These are phyloP conservation scores for Cordia subcordata DNA, from an alignment of 257 asterid genomes.

Conservation along the genomic window DNA sequence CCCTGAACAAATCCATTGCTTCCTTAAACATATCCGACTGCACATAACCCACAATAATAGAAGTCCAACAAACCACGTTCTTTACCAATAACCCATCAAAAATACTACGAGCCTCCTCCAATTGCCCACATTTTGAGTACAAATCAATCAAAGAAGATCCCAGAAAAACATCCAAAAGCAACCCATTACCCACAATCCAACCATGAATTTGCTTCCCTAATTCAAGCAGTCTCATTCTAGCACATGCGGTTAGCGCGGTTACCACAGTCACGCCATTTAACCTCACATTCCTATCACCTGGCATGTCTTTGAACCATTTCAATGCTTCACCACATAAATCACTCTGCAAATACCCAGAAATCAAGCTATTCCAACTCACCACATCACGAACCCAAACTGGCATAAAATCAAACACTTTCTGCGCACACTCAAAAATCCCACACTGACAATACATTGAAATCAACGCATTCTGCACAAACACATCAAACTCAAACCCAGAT, in stretches of 20 bases:
- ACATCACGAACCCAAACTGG: conserved; percentile 14
- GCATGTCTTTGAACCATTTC: conserved; percentile 5
- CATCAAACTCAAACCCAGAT: conserved; percentile 12
- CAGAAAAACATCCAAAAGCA: conserved; percentile 10
- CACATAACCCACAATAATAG: conserved; percentile 18
- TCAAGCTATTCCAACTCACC: conserved; percentile 19
- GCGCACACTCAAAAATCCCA: conserved; percentile 4
- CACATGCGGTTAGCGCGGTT: conserved; percentile 14
- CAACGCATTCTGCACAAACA: conserved; percentile 16
- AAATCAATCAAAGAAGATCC: conserved; percentile 16
- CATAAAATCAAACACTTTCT: conserved; percentile 9
- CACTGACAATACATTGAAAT: conserved; percentile 16
- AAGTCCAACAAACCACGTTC: conserved; percentile 16
- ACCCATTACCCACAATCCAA: conserved; percentile 10
- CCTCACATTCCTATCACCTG: conserved; percentile 2
- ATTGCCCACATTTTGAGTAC: conserved; percentile 15
- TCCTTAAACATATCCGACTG: conserved; percentile 14
- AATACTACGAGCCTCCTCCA: conserved; percentile 12
- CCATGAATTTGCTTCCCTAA: conserved; percentile 13
- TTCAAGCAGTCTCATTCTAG: conserved; percentile 10
- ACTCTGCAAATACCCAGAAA: conserved; percentile 16
- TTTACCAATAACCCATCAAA: conserved; percentile 7
- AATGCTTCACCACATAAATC: conserved; percentile 9
- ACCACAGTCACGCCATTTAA: conserved; percentile 13
- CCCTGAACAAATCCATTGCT: conserved; percentile 12